A percentile compares a stretch with the other conserved stretches of the same genome.
Conservation (phyloP, 345 rosid genomes). For the Schrenkiella parvula region DNA sequence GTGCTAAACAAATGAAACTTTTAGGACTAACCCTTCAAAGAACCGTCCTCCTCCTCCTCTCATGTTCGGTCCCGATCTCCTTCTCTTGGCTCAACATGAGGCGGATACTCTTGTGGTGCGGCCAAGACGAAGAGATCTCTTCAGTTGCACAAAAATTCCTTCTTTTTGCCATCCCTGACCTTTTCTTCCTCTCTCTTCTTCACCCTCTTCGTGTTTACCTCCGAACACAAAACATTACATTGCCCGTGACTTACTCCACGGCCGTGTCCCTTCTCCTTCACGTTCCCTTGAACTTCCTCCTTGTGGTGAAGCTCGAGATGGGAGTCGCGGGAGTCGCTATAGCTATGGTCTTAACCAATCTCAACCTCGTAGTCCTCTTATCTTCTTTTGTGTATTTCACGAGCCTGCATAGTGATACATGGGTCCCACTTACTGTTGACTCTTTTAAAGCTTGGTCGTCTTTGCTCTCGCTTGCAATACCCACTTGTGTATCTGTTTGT, state of each 20-base stretch:
- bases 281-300: constrained; percentile 70
- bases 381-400: constrained; percentile 69
- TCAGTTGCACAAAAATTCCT: constrained; percentile 71
- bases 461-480: constrained; percentile 76
- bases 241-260: constrained; percentile 84
- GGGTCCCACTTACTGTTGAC: constrained; percentile 77
- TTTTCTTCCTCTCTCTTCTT: constrained; percentile 79
- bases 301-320: constrained; percentile 69
- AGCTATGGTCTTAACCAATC: constrained; percentile 86
- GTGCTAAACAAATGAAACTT: constrained; percentile 86
- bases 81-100: constrained; percentile 81
- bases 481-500: constrained; percentile 89
- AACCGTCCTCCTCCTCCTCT: constrained; percentile 89
- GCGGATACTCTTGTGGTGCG: constrained; percentile 65
- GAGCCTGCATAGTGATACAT: constrained; percentile 62
- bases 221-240: constrained; percentile 77
- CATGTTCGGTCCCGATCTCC: constrained; percentile 74
- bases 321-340: constrained; percentile 87
- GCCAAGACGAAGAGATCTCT: constrained; percentile 77
- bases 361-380: constrained; percentile 67
- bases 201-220: constrained; percentile 90
- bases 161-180: constrained; percentile 82
- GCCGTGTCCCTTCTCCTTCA: constrained; percentile 83
- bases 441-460: constrained; percentile 85
- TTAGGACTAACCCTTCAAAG: constrained; percentile 90